Evolutionary conservation across 495 filamentous ascomycete genomes (phyloP).

Genomic region (Tuber melanosporum): DNA sequence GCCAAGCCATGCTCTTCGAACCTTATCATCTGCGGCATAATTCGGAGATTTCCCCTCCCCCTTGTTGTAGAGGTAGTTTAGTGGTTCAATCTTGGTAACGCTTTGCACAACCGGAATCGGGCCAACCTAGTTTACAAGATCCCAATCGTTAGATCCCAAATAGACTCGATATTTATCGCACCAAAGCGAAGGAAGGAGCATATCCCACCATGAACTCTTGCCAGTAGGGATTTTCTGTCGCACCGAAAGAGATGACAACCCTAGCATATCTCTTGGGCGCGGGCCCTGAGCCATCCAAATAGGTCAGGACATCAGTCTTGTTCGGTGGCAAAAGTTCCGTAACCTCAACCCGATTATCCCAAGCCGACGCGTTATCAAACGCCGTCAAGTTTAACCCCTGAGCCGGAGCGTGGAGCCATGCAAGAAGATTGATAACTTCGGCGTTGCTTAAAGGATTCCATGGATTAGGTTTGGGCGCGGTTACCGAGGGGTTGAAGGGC

Average conservation of each 20-base stretch:
- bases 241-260: conserved; percentile 45
- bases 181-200: not conserved
- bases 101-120: conserved; percentile 47
- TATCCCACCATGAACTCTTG: conserved; percentile 43
- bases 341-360: conserved; percentile 42
- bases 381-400: conserved; percentile 44
- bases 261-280: conserved; percentile 49
- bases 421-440: conserved; percentile 41
- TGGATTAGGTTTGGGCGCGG: conserved; percentile 43
- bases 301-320: conserved; percentile 50
- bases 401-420: conserved; percentile 43
- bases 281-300: conserved; percentile 43
- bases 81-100: conserved; percentile 43
- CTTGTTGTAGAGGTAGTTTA: conserved; percentile 47
- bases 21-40: conserved; percentile 42
- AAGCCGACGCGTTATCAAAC: conserved; percentile 38
- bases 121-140: conserved; percentile 42
- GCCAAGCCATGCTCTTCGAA: conserved; percentile 39
- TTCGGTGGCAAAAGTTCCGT: conserved; percentile 51
- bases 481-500: conserved; percentile 5
- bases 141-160: not conserved
- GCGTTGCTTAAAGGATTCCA: conserved; percentile 41
- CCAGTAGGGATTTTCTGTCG: conserved; percentile 46
- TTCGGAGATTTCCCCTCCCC: conserved; percentile 45
- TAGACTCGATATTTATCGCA: not conserved